Evolutionary conservation across 345 rosid genomes (phyloP), one percentile per base, ranked within the genome.

Genomic region (Excoecaria cochinchinensis): DNA sequence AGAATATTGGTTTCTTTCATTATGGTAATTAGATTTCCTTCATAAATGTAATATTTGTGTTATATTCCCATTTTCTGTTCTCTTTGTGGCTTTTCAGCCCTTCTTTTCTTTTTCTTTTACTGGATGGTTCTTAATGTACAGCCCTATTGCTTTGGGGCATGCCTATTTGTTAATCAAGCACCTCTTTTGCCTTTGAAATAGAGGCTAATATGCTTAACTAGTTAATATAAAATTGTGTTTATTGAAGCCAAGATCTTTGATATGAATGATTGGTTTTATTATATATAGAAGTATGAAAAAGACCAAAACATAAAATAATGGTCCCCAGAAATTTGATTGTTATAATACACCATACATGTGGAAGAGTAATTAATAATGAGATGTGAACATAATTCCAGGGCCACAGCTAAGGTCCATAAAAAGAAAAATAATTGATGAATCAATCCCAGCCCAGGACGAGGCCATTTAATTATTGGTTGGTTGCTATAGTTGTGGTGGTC

Each of bases 1-100:
- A 58, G 78, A 55, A 36, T 60, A 63, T 46, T 14, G 21, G 74
- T 73, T 21, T 68, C 53, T 68, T 75, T 68, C 66, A 31, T 19
- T 44, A 44, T 44, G 48, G 9, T 48, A 14, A 21, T 14, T 42
- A 9, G 25, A 22, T 48, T 46, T 39, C 17, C 15, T 44, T 14
- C 14, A 6, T 53, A 67, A 42, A 47, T 59, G 69, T 47, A 21
- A 50, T 47, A 21, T 69, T 61, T 48, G 38, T 75, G 46, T 58
- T 67, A 36, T 68, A 39, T 22, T 16, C n/a, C 24, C 50, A 67
- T 75, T 25, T 38, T 63, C 11, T 63, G 14, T 57, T 44, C 16
- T 25, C 44, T 75, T 31, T 67, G 5, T 47, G 52, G 63, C 8
- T 75, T 66, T 22, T 24, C 15, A 55, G 22, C 6, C 8, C 22